Percentiles rank a stretch among this genome's conserved stretches.
These are phyloP conservation scores for Talaromyces sp. DNA, from an alignment of 2,329 filamentous ascomycete genomes.

Conservation along the genomic window DNA sequence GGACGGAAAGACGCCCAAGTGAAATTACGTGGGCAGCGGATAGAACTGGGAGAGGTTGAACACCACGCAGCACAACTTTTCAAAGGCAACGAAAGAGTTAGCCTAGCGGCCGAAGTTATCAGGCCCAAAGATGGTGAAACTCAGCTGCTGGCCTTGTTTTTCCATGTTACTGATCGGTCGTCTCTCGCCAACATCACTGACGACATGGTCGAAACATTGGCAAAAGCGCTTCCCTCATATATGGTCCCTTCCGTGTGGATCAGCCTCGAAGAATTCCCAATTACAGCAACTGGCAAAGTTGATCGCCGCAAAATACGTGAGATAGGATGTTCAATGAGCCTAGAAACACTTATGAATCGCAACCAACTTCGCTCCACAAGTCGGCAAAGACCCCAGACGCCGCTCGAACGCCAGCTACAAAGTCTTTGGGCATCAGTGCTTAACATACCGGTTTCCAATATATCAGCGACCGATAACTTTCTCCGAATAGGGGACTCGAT, in stretches of 20 bases:
- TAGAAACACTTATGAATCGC: conserved; percentile 12
- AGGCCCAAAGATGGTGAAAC: neutral
- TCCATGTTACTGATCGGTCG: neutral
- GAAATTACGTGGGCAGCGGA: conserved; percentile 37
- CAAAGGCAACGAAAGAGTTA: neutral
- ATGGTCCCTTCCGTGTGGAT: conserved; percentile 1
- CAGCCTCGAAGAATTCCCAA: neutral
- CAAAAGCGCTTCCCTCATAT: conserved; percentile 8
- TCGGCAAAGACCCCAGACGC: neutral
- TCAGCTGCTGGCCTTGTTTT: neutral
- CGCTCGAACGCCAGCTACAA: conserved; percentile 1
- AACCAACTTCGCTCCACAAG: neutral
- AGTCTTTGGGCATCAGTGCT: conserved; percentile 21
- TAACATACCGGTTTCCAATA: conserved; percentile 28
- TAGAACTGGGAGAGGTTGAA: conserved; percentile 39
- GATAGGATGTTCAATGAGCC: neutral
- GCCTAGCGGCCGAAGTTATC: neutral
- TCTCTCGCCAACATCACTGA: neutral
- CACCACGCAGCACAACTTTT: conserved; percentile 1
- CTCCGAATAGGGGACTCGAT: conserved; percentile 26
- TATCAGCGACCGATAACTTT: conserved; percentile 22
- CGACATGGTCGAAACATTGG: neutral
- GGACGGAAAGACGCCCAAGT: conserved; percentile 34
- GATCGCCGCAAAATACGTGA: neutral
- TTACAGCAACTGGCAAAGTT: neutral